Evolutionary conservation across 371 early-diverging fungal species (phyloP).

Genomic region (Mucor lusitanicus): DNA sequence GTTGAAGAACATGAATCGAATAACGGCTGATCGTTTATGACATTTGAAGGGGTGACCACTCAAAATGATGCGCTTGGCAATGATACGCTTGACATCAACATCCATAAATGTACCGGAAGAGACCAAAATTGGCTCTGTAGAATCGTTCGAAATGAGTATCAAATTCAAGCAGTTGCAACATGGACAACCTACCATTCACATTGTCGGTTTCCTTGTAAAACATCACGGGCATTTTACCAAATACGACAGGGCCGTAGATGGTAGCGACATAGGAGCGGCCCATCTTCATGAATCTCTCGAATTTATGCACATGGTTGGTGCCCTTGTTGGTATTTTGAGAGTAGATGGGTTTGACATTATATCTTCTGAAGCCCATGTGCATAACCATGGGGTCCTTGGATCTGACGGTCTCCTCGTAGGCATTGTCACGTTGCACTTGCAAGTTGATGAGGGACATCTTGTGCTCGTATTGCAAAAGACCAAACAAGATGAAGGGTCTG

Average conservation of each 20-base stretch:
- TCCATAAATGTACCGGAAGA: slow-evolving; percentile 80
- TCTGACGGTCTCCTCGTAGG: slow-evolving; percentile 71
- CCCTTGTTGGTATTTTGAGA: slow-evolving; percentile 84
- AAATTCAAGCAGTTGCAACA: background rate
- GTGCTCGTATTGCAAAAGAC: slow-evolving; percentile 92
- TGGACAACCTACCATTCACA: slow-evolving; percentile 48
- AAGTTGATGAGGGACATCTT: slow-evolving; percentile 89
- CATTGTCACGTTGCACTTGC: slow-evolving; percentile 69
- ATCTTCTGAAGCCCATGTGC: slow-evolving; percentile 89
- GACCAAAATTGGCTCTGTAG: slow-evolving; percentile 65
- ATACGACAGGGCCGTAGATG: slow-evolving; percentile 88
- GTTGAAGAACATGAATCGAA: slow-evolving; percentile 97
- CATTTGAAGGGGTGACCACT: slow-evolving; percentile 95
- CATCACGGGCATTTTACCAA: slow-evolving; percentile 79
- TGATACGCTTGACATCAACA: slow-evolving; percentile 81
- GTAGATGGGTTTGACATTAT: slow-evolving; percentile 80
- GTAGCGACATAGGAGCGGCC: slow-evolving; percentile 78
- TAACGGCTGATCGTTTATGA: slow-evolving; percentile 89
- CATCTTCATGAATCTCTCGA: slow-evolving; percentile 84
- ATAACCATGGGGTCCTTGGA: slow-evolving; percentile 88
- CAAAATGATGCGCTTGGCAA: slow-evolving; percentile 92
- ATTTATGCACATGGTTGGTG: slow-evolving; percentile 93
- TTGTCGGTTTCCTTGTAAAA: slow-evolving; percentile 70
- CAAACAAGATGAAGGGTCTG: slow-evolving; percentile 77
- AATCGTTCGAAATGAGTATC: background rate